phyloP scores from a whole-genome alignment of 2,329 filamentous ascomycete species.

The Kalmusia sp. region DNA sequence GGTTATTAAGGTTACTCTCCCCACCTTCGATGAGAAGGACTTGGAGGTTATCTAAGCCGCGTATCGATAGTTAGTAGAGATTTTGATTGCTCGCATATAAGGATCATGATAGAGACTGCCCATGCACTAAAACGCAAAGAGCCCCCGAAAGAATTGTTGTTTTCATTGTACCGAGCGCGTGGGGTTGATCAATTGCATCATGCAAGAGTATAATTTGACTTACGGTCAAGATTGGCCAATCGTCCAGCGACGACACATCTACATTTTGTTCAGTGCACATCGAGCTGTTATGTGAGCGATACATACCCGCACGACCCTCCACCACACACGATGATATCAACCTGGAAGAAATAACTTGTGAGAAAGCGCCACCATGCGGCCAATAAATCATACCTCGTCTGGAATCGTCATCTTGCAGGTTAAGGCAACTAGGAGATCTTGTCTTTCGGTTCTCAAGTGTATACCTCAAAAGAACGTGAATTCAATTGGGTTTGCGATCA shows the following conservation, averaged over 20 bases:
- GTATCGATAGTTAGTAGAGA: slow-evolving; percentile 30
- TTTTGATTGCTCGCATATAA: neutral
- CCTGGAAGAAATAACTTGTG: slow-evolving; percentile 41
- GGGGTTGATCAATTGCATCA: too few relatives aligned
- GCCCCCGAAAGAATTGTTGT: too few relatives aligned
- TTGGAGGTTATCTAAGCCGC: slow-evolving; percentile 64
- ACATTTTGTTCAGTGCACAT: slow-evolving; percentile 26
- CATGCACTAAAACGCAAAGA: too few relatives aligned
- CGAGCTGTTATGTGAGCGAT: neutral
- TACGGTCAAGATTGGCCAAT: slow-evolving; percentile 73
- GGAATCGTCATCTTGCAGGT: slow-evolving; percentile 64
- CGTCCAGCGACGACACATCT: slow-evolving; percentile 59
- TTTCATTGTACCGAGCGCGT: too few relatives aligned
- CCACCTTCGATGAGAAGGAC: slow-evolving; percentile 75
- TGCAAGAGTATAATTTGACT: neutral
- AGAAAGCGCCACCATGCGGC: neutral
- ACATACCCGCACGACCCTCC: slow-evolving; percentile 72
- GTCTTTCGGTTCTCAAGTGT: neutral
- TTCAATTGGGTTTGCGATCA: slow-evolving; percentile 34
- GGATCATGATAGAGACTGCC: neutral
- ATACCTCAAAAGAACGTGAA: slow-evolving; percentile 35
- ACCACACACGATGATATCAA: slow-evolving; percentile 81
- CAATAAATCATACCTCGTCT: slow-evolving; percentile 60
- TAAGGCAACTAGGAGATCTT: neutral
- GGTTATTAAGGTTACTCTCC: slow-evolving; percentile 78